A percentile compares a stretch with the other conserved stretches of the same genome.
phyloP scores from a whole-genome alignment of 2,329 filamentous ascomycete genomes.

The Knoxdaviesia capensis region DNA sequence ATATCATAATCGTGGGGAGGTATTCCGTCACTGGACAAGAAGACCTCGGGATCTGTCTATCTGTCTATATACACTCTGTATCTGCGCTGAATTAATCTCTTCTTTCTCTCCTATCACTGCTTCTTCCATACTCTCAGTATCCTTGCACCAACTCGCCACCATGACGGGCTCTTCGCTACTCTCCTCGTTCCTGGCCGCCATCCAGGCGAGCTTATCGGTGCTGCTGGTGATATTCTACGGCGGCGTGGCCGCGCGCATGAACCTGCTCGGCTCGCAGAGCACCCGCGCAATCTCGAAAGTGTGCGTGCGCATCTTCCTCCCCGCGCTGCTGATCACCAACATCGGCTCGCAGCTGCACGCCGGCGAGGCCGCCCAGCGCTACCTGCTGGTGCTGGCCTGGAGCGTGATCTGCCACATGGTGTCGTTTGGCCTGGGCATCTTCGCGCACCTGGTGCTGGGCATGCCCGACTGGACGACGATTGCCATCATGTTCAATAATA shows the following conservation, averaged over 20 bases:
- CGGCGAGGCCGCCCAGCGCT: constrained; percentile 13
- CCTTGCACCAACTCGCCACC: too few relatives aligned
- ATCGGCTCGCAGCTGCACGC: constrained; percentile 20
- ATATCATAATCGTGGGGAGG: too few relatives aligned
- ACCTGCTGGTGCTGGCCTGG: constrained; percentile 12
- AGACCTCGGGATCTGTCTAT: too few relatives aligned
- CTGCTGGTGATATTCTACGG: constrained; percentile 25
- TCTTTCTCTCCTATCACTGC: neutral
- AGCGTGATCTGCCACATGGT: constrained; percentile 13
- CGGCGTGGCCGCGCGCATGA: constrained; percentile 16
- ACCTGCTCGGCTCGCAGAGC: constrained; percentile 15
- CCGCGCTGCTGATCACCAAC: constrained; percentile 22
- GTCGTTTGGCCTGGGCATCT: constrained; percentile 19
- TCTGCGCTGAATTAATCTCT: neutral
- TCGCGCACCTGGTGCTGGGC: constrained; percentile 14
- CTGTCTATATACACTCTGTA: too few relatives aligned
- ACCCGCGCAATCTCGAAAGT: constrained; percentile 23
- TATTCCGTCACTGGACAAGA: too few relatives aligned
- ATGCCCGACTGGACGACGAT: constrained; percentile 25
- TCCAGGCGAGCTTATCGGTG: constrained; percentile 25
- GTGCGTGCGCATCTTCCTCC: constrained; percentile 25
- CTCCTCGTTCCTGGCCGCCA: constrained; percentile 18
- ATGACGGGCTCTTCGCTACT: too few relatives aligned
- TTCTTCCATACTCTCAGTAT: neutral
- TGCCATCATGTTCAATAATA: constrained; percentile 28